Evolutionary conservation across 129 eudicot species (phyloP).

Genomic region (Flaveria robusta): DNA sequence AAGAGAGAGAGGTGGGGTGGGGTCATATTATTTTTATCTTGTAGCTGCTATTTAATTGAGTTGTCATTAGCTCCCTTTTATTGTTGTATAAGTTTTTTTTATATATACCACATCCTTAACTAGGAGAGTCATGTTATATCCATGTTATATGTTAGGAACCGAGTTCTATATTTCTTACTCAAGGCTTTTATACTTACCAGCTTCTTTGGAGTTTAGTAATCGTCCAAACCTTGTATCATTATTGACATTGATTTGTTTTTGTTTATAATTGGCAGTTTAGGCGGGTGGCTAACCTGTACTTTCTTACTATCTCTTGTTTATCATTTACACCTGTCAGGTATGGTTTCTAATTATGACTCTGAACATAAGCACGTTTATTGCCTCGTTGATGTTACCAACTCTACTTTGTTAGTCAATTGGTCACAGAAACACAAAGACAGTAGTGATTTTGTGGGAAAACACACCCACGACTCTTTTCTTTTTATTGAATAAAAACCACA

Average conservation of each 20-base stretch:
- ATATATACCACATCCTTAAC: not conserved
- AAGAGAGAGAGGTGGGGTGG: not conserved
- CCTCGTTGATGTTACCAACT: conserved; percentile 23
- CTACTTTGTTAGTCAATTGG: not conserved
- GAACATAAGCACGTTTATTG: conserved; percentile 15
- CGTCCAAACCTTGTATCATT: conserved; percentile 24
- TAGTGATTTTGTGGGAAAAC: no score
- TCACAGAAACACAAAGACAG: no score
- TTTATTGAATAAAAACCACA: no score
- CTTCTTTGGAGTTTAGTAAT: conserved; percentile 5
- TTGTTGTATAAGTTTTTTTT: not conserved
- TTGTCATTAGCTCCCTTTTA: conserved; percentile 10
- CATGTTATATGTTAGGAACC: no score
- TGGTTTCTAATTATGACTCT: conserved; percentile 25
- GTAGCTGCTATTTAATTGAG: no score
- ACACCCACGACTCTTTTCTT: no score
- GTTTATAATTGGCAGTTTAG: conserved; percentile 79
- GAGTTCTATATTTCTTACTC: not conserved
- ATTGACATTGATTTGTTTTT: conserved; percentile 29
- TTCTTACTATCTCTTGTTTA: conserved; percentile 87
- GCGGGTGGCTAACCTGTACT: conserved; percentile 97
- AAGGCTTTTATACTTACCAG: not conserved
- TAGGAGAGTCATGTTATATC: not conserved
- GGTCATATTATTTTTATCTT: not conserved
- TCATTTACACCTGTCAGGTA: conserved; percentile 98